Percentiles rank a stretch among this genome's conserved stretches.
These are phyloP conservation scores for Somion occarium DNA, from an alignment of 1,284 basidiomycete genomes.

Conservation along the genomic window DNA sequence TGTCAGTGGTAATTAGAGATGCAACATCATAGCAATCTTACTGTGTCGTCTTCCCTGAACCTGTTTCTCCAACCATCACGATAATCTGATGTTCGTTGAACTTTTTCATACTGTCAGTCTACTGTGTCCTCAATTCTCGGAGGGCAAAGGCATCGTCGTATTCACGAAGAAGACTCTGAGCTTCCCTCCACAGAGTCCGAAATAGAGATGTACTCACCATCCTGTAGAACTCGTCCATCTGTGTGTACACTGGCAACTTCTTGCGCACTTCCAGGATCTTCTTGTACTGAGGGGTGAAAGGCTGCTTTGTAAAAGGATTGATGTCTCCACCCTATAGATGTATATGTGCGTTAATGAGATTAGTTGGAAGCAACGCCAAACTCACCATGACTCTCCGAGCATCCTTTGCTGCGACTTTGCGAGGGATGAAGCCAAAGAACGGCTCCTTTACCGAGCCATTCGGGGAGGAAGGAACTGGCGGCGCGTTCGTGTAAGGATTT, in stretches of 20 bases:
- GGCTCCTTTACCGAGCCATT: conserved; percentile 29
- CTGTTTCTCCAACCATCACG: conserved; percentile 97
- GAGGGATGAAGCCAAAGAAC: conserved; percentile 54
- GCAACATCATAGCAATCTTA: conserved; percentile 34
- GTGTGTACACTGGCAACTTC: conserved; percentile 87
- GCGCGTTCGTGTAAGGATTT: conserved; percentile 22
- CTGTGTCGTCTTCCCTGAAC: conserved; percentile 98
- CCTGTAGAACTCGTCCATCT: conserved; percentile 90
- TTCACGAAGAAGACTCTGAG: conserved; percentile 25
- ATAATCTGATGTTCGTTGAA: conserved; percentile 88
- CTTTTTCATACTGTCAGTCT: conserved; percentile 31
- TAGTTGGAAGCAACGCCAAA: conserved; percentile 19
- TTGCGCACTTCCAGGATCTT: conserved; percentile 84
- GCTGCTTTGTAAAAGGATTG: conserved; percentile 86
- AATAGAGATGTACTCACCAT: conserved; percentile 53
- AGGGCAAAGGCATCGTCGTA: conserved; percentile 1
- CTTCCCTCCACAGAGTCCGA: conserved; percentile 31
- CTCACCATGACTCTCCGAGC: conserved; percentile 35
- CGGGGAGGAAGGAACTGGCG: conserved; percentile 12
- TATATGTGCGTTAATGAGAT: background rate
- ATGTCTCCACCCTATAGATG: conserved; percentile 65
- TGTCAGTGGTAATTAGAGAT: background rate
- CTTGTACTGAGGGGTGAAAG: conserved; percentile 78
- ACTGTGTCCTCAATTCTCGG: background rate
- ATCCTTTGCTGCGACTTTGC: conserved; percentile 39